phyloP scores from a whole-genome alignment of 495 filamentous ascomycete species.

The Lasiosphaeris hirsuta region DNA sequence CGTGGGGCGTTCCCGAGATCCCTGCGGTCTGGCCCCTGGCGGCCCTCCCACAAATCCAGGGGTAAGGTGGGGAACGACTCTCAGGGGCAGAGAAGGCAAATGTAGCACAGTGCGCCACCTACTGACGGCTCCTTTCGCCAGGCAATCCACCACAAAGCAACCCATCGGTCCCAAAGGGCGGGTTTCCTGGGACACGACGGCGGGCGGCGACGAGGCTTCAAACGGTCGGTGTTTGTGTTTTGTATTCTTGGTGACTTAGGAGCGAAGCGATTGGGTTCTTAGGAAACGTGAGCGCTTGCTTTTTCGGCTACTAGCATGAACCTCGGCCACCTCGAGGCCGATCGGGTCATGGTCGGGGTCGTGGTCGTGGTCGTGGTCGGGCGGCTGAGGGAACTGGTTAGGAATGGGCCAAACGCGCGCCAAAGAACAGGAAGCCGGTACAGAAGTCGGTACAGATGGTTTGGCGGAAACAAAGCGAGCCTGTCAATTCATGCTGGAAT shows the following conservation, averaged over 20 bases:
- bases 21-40: conserved; percentile 10
- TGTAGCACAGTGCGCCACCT: conserved; percentile 7
- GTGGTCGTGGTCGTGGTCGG: neutral
- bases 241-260: too few relatives aligned
- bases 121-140: neutral
- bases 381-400: neutral
- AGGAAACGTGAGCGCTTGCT: neutral
- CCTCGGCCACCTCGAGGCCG: neutral
- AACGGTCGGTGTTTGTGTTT: too few relatives aligned
- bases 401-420: conserved; percentile 2
- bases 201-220: neutral
- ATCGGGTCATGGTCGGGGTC: too few relatives aligned
- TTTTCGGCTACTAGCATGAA: conserved; percentile 2
- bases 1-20: conserved; percentile 12
- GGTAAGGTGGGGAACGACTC: conserved; percentile 20
- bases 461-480: neutral
- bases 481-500: neutral
- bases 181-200: conserved; percentile 1
- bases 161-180: neutral
- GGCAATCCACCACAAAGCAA: neutral
- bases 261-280: neutral
- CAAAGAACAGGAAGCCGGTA: neutral
- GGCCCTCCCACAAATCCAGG: conserved; percentile 11
- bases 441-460: neutral
- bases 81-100: conserved; percentile 3